phyloP scores from a whole-genome alignment of 1,284 basidiomycete genomes.

The Vanrija humicola region DNA sequence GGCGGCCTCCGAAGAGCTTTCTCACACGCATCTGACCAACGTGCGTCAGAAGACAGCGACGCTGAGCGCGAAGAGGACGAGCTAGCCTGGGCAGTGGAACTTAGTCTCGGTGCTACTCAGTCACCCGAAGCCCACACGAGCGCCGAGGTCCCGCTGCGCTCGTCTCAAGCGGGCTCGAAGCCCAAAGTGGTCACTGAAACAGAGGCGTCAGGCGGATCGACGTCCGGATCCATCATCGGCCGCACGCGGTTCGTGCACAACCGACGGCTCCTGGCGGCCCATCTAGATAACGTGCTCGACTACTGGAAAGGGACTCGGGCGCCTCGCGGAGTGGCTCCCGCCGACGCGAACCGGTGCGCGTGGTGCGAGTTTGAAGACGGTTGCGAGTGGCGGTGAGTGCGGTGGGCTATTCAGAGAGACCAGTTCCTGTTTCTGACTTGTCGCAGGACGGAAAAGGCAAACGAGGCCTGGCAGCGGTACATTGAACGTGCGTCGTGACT shows the following conservation, averaged over 20 bases:
- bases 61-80: constrained; percentile 41
- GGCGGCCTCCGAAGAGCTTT: not conserved
- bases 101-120: constrained; percentile 19
- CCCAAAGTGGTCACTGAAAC: not conserved
- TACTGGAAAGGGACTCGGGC: constrained; percentile 72
- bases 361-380: constrained; percentile 72
- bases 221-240: constrained; percentile 60
- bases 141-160: not conserved
- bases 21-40: not conserved
- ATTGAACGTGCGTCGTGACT: not conserved
- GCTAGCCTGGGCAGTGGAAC: constrained; percentile 49
- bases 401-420: not conserved
- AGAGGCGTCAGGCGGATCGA: constrained; percentile 1
- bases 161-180: not conserved
- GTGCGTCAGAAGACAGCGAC: not conserved
- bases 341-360: constrained; percentile 65
- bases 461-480: constrained; percentile 20
- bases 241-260: constrained; percentile 61
- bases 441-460: constrained; percentile 24
- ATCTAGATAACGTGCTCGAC: constrained; percentile 58
- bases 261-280: constrained; percentile 55
- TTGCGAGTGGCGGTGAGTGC: constrained; percentile 70
- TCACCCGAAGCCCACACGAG: no score
- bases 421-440: not conserved
- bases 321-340: constrained; percentile 63